These are phyloP conservation scores for Haemoproteus tartakovskyi DNA, from an alignment of 169 alveolate species.

Conservation along the genomic window DNA sequence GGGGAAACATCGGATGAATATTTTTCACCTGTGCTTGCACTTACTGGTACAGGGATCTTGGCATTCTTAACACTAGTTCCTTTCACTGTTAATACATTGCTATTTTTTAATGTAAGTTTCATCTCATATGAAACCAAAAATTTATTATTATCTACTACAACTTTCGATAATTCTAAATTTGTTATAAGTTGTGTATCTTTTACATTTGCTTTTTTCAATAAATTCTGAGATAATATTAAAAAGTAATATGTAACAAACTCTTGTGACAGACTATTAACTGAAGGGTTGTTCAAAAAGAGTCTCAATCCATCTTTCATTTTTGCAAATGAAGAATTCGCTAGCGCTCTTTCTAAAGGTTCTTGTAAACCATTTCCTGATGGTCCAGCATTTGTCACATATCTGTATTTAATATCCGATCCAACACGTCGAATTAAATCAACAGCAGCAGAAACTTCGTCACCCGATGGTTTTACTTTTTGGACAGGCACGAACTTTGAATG, in stretches of 20 bases:
- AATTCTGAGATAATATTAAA: constrained; percentile 16
- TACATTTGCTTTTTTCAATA: neutral
- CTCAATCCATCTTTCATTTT: constrained; percentile 1
- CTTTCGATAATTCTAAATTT: constrained; percentile 5
- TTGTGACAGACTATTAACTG: constrained; percentile 6
- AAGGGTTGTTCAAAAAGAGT: constrained; percentile 11
- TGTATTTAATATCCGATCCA: constrained; percentile 18
- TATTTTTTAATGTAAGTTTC: constrained; percentile 9
- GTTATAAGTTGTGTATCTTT: neutral
- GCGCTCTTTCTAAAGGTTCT: constrained; percentile 25
- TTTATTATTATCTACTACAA: constrained; percentile 2
- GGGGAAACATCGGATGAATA: too few relatives aligned
- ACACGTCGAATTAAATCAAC: constrained; percentile 1
- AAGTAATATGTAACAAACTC: constrained; percentile 9
- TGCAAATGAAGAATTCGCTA: constrained; percentile 16
- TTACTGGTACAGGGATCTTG: neutral
- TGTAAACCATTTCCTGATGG: constrained; percentile 17
- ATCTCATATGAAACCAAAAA: constrained; percentile 5
- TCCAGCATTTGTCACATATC: constrained; percentile 1
- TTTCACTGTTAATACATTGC: too few relatives aligned
- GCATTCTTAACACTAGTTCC: too few relatives aligned
- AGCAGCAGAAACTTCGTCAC: neutral
- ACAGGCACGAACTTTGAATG: constrained; percentile 4
- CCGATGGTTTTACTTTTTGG: constrained; percentile 3
- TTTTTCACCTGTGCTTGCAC: too few relatives aligned